phyloP scores from a whole-genome alignment of 495 filamentous ascomycete species.

The Choiromyces venosus region DNA sequence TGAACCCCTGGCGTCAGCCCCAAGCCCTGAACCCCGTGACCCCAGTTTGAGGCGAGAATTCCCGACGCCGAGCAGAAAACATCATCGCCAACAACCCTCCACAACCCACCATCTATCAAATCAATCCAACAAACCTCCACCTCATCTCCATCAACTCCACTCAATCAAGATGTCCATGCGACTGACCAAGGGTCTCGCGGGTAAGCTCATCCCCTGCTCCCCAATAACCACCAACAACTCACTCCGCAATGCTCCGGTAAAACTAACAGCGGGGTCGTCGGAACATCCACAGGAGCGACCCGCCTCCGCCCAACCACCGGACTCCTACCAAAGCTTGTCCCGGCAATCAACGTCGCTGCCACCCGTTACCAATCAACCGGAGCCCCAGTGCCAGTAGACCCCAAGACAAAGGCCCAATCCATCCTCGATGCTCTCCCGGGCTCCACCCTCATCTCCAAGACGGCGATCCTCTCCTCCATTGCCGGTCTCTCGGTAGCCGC shows the following conservation, averaged over 20 bases:
- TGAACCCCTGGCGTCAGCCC: slow-evolving; percentile 6
- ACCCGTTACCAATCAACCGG: slow-evolving; percentile 68
- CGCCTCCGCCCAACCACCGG: slow-evolving; percentile 63
- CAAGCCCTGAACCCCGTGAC: slow-evolving; percentile 23
- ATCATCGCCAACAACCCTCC: slow-evolving; percentile 9
- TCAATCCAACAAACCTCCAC: slow-evolving; percentile 12
- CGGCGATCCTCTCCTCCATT: slow-evolving; percentile 86
- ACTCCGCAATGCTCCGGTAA: neutral
- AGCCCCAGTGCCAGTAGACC: slow-evolving; percentile 60
- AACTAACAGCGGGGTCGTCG: slow-evolving; percentile 16
- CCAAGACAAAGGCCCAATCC: slow-evolving; percentile 90
- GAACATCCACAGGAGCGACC: slow-evolving; percentile 62
- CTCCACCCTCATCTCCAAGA: slow-evolving; percentile 82
- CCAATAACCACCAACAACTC: slow-evolving; percentile 3
- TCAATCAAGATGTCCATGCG: slow-evolving; percentile 41
- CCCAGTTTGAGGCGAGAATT: slow-evolving; percentile 15
- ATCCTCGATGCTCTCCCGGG: slow-evolving; percentile 86
- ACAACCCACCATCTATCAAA: slow-evolving; percentile 1
- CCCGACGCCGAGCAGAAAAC: slow-evolving; percentile 27
- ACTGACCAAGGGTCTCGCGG: slow-evolving; percentile 36
- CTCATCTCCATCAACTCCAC: slow-evolving; percentile 12
- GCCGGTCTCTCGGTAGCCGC: slow-evolving; percentile 88
- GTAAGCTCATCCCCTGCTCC: slow-evolving; percentile 20
- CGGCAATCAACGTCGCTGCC: slow-evolving; percentile 53
- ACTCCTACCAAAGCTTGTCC: slow-evolving; percentile 54